Evolutionary conservation across 768 basidiomycete genomes (phyloP), one percentile per base, ranked within the genome.

Genomic region (Boletus huronensis): DNA sequence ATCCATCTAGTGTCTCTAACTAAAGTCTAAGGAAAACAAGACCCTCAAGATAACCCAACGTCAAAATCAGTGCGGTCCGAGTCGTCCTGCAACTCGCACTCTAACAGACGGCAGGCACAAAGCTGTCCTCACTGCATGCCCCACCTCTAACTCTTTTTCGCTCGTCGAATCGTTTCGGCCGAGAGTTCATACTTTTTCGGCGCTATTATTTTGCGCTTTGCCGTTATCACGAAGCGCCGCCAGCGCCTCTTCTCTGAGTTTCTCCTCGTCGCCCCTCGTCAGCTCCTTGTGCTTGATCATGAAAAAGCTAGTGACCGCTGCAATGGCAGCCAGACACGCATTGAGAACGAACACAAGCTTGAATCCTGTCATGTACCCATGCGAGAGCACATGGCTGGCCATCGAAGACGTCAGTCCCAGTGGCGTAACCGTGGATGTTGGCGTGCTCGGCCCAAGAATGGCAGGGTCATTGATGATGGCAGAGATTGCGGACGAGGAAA

Each of bases 201-300:
- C 16, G 16, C 6, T 6, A 17, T 42, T 9, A 9, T 13, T n/a
- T 35, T 35, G 11, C 31, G 26, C 32, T 49, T 48, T 31, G 11
- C 8, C 40, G 0, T 21, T 19, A 19, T 26, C 8, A n/a, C 26
- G 26, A 38, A 61, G 52, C 11, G 47, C 44, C 9, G 46, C 43
- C 54, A 64, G 67, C 13, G 75, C 77, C 48, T 75, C 68, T 34
- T 75, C 74, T 54, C 74, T 75, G n/a, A 82, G 69, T 51, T 69
- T 63, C 17, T 75, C 77, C 32, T 85, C 83, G 62, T 87, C 86
- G 2, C 66, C 77, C 35, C 84, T 70, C 32, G 76, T 80, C 35
- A 89, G 70, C 28, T 85, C 79, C 52, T 81, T 78, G 58, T 84
- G 81, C 54, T 80, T 80, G 60, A 86, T 84, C 75, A 88, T 79